Conservation (phyloP, 1,284 basidiomycete species). For the Exobasidium rhododendri region DNA sequence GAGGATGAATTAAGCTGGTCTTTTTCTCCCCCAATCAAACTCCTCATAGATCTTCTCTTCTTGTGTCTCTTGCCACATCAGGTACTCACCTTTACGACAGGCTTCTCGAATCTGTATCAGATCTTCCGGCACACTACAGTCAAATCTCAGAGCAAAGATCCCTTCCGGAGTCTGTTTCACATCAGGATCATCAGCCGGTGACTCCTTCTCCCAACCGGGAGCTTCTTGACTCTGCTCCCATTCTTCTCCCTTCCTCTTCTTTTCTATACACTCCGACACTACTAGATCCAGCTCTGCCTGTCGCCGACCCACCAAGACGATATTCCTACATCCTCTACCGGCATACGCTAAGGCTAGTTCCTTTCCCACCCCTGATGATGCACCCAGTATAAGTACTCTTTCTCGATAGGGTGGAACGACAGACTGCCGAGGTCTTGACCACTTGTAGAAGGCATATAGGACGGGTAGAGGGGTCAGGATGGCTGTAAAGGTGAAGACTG, state of each 20-base stretch:
- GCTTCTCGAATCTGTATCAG: constrained; percentile 65
- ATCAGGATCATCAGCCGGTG: neutral
- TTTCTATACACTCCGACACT: constrained; percentile 62
- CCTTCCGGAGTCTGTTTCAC: constrained; percentile 40
- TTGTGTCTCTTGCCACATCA: neutral
- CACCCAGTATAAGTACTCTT: constrained; percentile 25
- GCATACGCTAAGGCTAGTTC: constrained; percentile 17
- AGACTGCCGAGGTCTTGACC: constrained; percentile 11
- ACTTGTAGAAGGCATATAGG: constrained; percentile 11
- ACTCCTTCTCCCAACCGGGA: constrained; percentile 22
- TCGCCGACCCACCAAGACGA: constrained; percentile 16
- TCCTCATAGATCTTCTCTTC: neutral
- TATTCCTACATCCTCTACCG: constrained; percentile 12
- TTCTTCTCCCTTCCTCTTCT: constrained; percentile 29
- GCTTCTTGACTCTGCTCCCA: constrained; percentile 37
- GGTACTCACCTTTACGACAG: constrained; percentile 60
- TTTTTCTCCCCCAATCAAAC: neutral
- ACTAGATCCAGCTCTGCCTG: constrained; percentile 59
- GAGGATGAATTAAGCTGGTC: neutral
- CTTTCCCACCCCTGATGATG: constrained; percentile 17
- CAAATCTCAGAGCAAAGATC: constrained; percentile 59
- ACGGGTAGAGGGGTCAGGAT: constrained; percentile 16
- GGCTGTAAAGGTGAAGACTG: constrained; percentile 1
- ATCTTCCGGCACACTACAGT: constrained; percentile 68
- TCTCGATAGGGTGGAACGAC: constrained; percentile 20